A percentile compares a stretch with the other conserved stretches of the same genome.
phyloP scores from a whole-genome alignment of 139 green algal genomes.

The Parachlorella kessleri region DNA sequence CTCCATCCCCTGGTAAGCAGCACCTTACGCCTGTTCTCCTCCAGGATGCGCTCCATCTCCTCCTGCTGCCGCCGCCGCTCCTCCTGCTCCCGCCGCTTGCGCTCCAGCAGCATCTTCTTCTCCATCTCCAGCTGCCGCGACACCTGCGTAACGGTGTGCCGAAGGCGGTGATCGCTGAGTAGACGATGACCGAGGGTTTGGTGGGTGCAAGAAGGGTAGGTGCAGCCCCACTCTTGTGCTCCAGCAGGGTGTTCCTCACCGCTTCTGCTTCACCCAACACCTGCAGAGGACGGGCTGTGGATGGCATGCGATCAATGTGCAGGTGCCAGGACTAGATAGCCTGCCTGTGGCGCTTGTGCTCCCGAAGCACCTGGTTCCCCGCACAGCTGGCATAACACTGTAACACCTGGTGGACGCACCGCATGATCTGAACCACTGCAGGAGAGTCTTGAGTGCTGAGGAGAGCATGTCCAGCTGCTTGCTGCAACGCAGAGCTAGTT shows the following conservation, averaged over 20 bases:
- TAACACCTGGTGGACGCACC: too few species aligned
- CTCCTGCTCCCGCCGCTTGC: conserved; percentile 47
- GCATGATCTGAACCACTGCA: too few species aligned
- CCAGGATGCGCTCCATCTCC: conserved; percentile 48
- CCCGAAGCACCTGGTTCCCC: too few species aligned
- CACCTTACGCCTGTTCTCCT: conserved; percentile 50
- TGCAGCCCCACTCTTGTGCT: not conserved
- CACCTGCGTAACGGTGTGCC: too few species aligned
- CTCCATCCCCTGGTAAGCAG: not conserved
- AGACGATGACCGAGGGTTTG: not conserved
- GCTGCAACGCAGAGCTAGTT: too few species aligned
- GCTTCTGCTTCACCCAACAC: not conserved
- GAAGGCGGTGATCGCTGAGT: not conserved
- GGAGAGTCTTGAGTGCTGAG: too few species aligned
- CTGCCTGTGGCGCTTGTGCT: too few species aligned
- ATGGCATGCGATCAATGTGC: too few species aligned
- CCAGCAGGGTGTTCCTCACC: not conserved
- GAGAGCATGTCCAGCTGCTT: too few species aligned
- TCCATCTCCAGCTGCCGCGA: conserved; percentile 43
- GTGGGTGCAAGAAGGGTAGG: not conserved
- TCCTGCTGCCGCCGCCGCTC: conserved; percentile 38
- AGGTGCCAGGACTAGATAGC: too few species aligned
- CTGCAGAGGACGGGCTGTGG: too few species aligned
- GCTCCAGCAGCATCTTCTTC: conserved; percentile 38
- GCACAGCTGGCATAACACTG: too few species aligned